Base-by-base conservation (phyloP, 164 flowering plant genomes). In the Piper longum region DNA sequence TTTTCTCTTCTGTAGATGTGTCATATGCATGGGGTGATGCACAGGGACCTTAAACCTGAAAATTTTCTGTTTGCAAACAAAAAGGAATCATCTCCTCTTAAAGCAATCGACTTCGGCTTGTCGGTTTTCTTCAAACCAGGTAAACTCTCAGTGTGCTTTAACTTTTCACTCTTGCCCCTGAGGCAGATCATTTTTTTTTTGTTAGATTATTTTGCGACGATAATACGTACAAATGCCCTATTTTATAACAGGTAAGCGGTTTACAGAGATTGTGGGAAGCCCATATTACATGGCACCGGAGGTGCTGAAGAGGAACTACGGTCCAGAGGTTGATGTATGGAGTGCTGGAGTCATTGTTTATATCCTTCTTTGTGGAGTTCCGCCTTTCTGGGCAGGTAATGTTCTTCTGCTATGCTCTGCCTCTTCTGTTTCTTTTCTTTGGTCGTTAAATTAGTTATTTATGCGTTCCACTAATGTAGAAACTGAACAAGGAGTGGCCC, bases 401-500 rank as follows among this genome's bases (percentile, higher is more conserved):
- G 36, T 26, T 26, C 36, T 26, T 26, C 36, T 26, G 36, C 36
- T 26, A 26, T 26, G 36, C 36, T 26, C 36, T 26, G 36, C 36
- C 36, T 26, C 36, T 26, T 14, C 51, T 7, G 19, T 43, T 61
- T 61, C n/a, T 14, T 7, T 12, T 56, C 18, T 56, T 12, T 56
- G 59, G 26, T 12, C 8, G 11, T 51, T 51, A 0, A 1, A 1
- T 16, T 56, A 18, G 8, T 18, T 12, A 18, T 18, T n/a, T 6
- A 56, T 56, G 14, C 26, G 4, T n/a, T 26, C 3, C n/a, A 0
- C 13, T 40, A 26, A 59, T 70, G 64, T 82, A 91, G 98, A 86
- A 72, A 78, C 85, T 40, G 96, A 92, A 64, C 91, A 88, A 72
- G 95, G 86, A 67, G 83, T 92, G 45, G 98, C 96, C 13, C 91